Conservation (phyloP, 148 eudicot genomes). For the Cornus kousa region DNA sequence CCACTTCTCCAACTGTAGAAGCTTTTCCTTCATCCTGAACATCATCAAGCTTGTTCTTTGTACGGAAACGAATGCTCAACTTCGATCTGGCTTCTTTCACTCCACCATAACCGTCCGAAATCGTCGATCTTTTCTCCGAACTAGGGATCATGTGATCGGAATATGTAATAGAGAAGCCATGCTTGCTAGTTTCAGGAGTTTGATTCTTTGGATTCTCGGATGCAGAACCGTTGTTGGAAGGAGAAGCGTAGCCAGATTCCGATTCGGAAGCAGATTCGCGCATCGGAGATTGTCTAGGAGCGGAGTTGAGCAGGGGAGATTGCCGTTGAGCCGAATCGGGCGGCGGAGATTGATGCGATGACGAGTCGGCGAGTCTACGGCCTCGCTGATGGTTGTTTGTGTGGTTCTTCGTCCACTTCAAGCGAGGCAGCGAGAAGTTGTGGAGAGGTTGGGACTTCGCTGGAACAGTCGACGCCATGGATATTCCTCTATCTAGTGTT, state of each 20-base stretch:
- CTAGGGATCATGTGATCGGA: not conserved
- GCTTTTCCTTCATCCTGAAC: slow-evolving; percentile 13
- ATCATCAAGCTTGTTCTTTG: slow-evolving; percentile 5
- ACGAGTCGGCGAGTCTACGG: slow-evolving; percentile 18
- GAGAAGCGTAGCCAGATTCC: slow-evolving; percentile 6
- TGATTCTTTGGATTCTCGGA: slow-evolving; percentile 1
- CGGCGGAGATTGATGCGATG: slow-evolving; percentile 19
- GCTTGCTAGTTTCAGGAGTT: not conserved
- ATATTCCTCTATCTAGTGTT: not conserved
- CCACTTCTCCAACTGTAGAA: not conserved
- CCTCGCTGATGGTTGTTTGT: slow-evolving; percentile 14
- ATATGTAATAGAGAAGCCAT: not conserved
- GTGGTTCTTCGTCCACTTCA: slow-evolving; percentile 30
- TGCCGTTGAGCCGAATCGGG: slow-evolving; percentile 7
- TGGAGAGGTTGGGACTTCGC: slow-evolving; percentile 45
- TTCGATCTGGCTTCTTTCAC: slow-evolving; percentile 17
- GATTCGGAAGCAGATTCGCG: slow-evolving; percentile 15
- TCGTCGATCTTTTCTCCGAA: not conserved
- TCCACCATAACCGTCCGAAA: not conserved
- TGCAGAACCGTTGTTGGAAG: not conserved
- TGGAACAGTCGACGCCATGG: slow-evolving; percentile 36
- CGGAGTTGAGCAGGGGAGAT: not conserved
- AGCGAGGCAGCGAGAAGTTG: slow-evolving; percentile 32
- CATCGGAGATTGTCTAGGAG: slow-evolving; percentile 12
- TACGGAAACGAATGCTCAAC: slow-evolving; percentile 22